These are phyloP conservation scores for Aspergillus phoenicis DNA, from an alignment of 2,329 filamentous ascomycete species.

Conservation along the genomic window DNA sequence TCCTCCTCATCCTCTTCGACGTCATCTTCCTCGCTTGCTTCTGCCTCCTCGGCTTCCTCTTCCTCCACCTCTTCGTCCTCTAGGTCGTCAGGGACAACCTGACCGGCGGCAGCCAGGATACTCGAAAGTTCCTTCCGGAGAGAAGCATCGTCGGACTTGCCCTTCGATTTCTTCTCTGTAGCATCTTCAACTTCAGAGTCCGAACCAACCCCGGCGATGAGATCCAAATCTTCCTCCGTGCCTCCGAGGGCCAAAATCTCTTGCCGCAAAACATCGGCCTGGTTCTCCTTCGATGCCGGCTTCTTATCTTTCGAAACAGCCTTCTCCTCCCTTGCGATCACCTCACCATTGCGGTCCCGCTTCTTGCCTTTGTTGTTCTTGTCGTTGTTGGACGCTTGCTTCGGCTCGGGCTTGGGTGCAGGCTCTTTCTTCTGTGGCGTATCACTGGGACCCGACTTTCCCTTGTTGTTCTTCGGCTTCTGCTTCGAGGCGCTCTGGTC, in stretches of 20 bases:
- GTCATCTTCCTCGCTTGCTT: constrained; percentile 30
- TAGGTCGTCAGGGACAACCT: constrained; percentile 39
- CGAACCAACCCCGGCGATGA: constrained; percentile 48
- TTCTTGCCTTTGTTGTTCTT: constrained; percentile 45
- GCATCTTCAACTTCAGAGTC: constrained; percentile 49
- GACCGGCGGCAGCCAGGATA: constrained; percentile 40
- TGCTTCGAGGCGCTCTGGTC: constrained; percentile 36
- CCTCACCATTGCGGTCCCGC: constrained; percentile 49
- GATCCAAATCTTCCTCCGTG: constrained; percentile 52
- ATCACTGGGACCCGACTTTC: constrained; percentile 25
- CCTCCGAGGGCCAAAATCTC: constrained; percentile 53
- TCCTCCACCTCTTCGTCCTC: constrained; percentile 35
- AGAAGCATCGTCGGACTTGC: constrained; percentile 35
- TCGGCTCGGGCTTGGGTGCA: constrained; percentile 22
- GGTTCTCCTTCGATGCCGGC: constrained; percentile 22
- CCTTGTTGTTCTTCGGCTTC: constrained; percentile 33
- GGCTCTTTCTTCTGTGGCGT: constrained; percentile 27
- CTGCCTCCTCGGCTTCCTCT: constrained; percentile 42
- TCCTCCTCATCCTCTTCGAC: constrained; percentile 39
- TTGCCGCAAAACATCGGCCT: constrained; percentile 40
- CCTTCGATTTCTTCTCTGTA: constrained; percentile 26
- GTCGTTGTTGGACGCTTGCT: constrained; percentile 26
- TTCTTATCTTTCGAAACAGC: constrained; percentile 23
- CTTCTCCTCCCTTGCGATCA: constrained; percentile 42
- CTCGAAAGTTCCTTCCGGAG: constrained; percentile 46